Percentiles rank a stretch among this genome's conserved stretches.
Evolutionary conservation across 805 yeast genomes (phyloP).

Genomic region (Ogataea methanolica): DNA sequence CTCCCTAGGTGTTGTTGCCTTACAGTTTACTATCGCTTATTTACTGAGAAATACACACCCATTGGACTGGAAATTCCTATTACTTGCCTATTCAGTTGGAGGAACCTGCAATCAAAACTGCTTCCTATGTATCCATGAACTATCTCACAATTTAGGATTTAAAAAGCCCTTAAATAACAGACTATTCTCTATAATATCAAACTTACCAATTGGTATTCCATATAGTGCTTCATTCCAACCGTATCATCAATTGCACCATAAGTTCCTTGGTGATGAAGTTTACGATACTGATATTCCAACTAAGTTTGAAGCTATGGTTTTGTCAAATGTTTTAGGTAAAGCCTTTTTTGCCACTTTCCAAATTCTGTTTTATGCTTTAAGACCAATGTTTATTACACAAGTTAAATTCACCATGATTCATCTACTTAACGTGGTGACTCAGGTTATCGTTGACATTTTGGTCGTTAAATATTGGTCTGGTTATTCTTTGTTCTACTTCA

Average conservation of each 20-base stretch:
- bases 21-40: slow-evolving; percentile 68
- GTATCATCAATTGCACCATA: slow-evolving; percentile 88
- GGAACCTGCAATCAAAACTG: slow-evolving; percentile 83
- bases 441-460: slow-evolving; percentile 51
- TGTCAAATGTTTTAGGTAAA: slow-evolving; percentile 78
- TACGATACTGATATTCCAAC: slow-evolving; percentile 91
- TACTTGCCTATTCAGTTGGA: slow-evolving; percentile 72
- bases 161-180: slow-evolving; percentile 73
- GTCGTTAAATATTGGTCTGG: slow-evolving; percentile 60
- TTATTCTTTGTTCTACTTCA: slow-evolving; percentile 59
- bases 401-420: slow-evolving; percentile 74
- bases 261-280: slow-evolving; percentile 78
- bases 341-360: slow-evolving; percentile 89
- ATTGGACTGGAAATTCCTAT: slow-evolving; percentile 48
- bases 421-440: slow-evolving; percentile 59
- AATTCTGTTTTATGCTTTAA: slow-evolving; percentile 79
- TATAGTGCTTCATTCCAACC: slow-evolving; percentile 87
- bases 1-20: slow-evolving; percentile 54
- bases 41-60: slow-evolving; percentile 52
- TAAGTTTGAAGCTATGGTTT: slow-evolving; percentile 61
- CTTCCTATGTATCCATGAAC: slow-evolving; percentile 84
- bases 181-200: slow-evolving; percentile 69
- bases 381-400: slow-evolving; percentile 83
- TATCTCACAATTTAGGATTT: slow-evolving; percentile 81
- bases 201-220: slow-evolving; percentile 86